Evolutionary conservation across 139 green algal genomes (phyloP), one percentile per base, ranked within the genome.

Genomic region (Marvania coccoides): DNA sequence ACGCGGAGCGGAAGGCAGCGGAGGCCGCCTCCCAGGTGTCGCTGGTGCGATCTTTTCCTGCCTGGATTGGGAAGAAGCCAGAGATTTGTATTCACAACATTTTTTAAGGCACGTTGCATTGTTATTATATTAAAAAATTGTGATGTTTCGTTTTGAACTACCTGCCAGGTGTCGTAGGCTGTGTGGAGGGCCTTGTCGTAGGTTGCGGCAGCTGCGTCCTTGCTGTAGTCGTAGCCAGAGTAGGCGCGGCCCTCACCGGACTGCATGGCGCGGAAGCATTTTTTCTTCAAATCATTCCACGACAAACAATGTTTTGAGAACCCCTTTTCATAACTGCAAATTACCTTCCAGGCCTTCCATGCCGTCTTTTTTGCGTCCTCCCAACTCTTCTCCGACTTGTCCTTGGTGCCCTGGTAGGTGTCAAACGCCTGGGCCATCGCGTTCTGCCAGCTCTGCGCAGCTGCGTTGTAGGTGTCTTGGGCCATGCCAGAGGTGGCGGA

Each of bases 231-330:
- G 10, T 72, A 72, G 2, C 56, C 65, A 19, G 15, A 9, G 4
- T 47, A 36, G 14, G 65, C 47, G 24, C 15, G 33, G 56, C 65
- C 65, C 65, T 72, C 56, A 15, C 56, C 56, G 1, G 23, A 33
- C 65, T 72, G 56, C 39, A 38, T 10, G 38, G n/a, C n/a, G n/a
- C n/a, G n/a, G n/a, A n/a, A n/a, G n/a, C n/a, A n/a, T n/a, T n/a
- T n/a, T n/a, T n/a, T n/a, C n/a, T n/a, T n/a, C n/a, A n/a, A n/a
- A n/a, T n/a, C n/a, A n/a, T n/a, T n/a, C n/a, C n/a, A n/a, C n/a
- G n/a, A n/a, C n/a, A n/a, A n/a, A n/a, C n/a, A n/a, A n/a, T n/a
- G n/a, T n/a, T n/a, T n/a, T n/a, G n/a, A n/a, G n/a, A n/a, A n/a
- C n/a, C n/a, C n/a, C n/a, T n/a, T n/a, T n/a, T n/a, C n/a, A n/a